Conservation (phyloP, 2,329 filamentous ascomycete genomes). For the Trichoderma pleuroti region DNA sequence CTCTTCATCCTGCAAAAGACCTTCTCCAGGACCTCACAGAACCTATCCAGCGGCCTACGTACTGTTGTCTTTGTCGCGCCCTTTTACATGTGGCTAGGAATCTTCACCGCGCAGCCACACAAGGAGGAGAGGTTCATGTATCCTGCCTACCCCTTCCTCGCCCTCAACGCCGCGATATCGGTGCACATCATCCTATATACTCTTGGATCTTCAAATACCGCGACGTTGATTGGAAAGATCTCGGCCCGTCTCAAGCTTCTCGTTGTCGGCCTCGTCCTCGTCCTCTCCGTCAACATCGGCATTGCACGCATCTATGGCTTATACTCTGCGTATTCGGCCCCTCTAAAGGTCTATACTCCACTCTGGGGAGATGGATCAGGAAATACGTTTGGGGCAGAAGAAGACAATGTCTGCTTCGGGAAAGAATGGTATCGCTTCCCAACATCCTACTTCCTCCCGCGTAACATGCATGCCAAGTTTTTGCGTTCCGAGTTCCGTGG, state of each 20-base stretch:
- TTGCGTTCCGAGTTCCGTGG: conserved; percentile 87
- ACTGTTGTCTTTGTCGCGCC: conserved; percentile 75
- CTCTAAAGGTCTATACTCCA: conserved; percentile 65
- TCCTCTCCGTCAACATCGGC: conserved; percentile 63
- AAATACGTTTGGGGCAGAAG: conserved; percentile 48
- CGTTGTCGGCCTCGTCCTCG: conserved; percentile 55
- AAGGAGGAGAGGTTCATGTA: conserved; percentile 99
- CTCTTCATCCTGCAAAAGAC: conserved; percentile 71
- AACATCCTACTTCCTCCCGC: conserved; percentile 84
- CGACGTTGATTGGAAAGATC: conserved; percentile 65
- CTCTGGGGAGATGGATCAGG: conserved; percentile 54
- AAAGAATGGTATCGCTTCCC: conserved; percentile 99
- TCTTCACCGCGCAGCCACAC: conserved; percentile 90
- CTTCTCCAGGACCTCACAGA: conserved; percentile 56
- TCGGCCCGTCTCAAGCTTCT: conserved; percentile 71
- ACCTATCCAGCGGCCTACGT: conserved; percentile 67
- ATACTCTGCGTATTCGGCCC: conserved; percentile 78
- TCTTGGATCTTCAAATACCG: conserved; percentile 67
- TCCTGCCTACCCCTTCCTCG: conserved; percentile 85
- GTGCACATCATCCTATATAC: conserved; percentile 76
- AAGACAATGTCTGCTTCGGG: conserved; percentile 76
- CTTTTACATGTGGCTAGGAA: conserved; percentile 90
- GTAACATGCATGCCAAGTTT: conserved; percentile 82
- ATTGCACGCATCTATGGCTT: conserved; percentile 71
- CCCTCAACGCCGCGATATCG: conserved; percentile 81